phyloP scores from a whole-genome alignment of 2,329 filamentous ascomycete genomes.

The Ophiosphaerella korrae region DNA sequence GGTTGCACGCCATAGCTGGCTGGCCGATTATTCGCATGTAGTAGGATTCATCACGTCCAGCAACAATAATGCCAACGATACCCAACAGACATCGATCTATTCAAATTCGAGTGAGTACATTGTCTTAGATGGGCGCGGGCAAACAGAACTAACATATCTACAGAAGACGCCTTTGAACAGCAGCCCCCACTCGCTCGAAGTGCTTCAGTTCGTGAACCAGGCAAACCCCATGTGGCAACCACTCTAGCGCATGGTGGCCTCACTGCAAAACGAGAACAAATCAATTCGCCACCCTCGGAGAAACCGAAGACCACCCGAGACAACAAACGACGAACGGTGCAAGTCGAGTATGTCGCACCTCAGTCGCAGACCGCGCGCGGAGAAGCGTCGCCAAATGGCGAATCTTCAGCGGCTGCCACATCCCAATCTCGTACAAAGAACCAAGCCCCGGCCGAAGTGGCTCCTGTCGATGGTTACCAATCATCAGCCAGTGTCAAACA shows the following conservation, averaged over 20 bases:
- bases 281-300: conserved; percentile 69
- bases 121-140: neutral
- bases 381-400: conserved; percentile 50
- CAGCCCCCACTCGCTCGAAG: conserved; percentile 76
- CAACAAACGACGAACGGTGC: conserved; percentile 90
- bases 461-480: conserved; percentile 44
- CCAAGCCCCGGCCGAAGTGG: conserved; percentile 49
- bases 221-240: conserved; percentile 64
- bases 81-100: conserved; percentile 76
- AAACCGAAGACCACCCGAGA: conserved; percentile 74
- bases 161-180: conserved; percentile 61
- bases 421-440: conserved; percentile 59
- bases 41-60: conserved; percentile 97
- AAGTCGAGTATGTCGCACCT: conserved; percentile 96
- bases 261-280: conserved; percentile 73
- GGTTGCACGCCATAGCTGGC: conserved; percentile 95
- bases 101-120: conserved; percentile 51
- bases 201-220: conserved; percentile 86
- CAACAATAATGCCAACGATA: conserved; percentile 84
- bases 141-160: conserved; percentile 12
- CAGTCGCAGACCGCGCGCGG: conserved; percentile 83
- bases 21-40: conserved; percentile 95
- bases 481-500: conserved; percentile 31
- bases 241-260: conserved; percentile 62
- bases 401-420: conserved; percentile 32